Conservation (phyloP, 371 early-diverging fungal species). For the Dichotomocladium elegans region DNA sequence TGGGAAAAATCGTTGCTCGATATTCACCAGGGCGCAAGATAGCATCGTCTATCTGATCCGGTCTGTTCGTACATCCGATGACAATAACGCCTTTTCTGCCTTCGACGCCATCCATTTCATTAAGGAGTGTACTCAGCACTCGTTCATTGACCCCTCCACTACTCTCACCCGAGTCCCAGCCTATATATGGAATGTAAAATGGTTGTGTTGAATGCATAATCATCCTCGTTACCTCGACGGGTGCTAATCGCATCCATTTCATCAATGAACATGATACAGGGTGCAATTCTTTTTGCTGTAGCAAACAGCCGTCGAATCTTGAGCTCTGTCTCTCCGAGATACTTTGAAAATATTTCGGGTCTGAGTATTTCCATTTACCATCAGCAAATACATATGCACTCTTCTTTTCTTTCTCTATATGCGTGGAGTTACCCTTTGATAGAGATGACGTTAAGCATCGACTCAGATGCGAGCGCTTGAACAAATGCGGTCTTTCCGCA, state of each 20-base stretch:
- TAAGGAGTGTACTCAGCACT: constrained; percentile 69
- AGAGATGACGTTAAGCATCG: constrained; percentile 71
- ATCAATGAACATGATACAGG: constrained; percentile 91
- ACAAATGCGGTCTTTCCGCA: constrained; percentile 86
- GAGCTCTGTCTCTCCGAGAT: constrained; percentile 90
- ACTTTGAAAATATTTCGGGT: constrained; percentile 82
- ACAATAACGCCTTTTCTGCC: constrained; percentile 72
- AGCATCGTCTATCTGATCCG: constrained; percentile 83
- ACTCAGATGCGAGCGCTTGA: constrained; percentile 67
- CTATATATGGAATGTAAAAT: constrained; percentile 13
- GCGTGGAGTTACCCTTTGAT: constrained; percentile 60
- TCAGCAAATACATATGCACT: neutral
- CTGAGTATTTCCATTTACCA: too few species aligned
- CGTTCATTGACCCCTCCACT: constrained; percentile 75
- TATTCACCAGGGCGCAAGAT: constrained; percentile 74
- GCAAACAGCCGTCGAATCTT: constrained; percentile 80
- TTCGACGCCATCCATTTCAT: constrained; percentile 80
- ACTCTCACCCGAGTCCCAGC: constrained; percentile 50
- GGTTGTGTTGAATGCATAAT: neutral
- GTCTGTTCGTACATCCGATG: constrained; percentile 78
- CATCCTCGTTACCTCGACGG: constrained; percentile 55
- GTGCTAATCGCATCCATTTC: constrained; percentile 85
- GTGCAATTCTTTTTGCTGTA: constrained; percentile 74
- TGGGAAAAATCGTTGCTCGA: neutral
- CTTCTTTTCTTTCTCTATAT: neutral